Base-by-base conservation (phyloP, 768 basidiomycete species). In the Daedaleopsis nitida region DNA sequence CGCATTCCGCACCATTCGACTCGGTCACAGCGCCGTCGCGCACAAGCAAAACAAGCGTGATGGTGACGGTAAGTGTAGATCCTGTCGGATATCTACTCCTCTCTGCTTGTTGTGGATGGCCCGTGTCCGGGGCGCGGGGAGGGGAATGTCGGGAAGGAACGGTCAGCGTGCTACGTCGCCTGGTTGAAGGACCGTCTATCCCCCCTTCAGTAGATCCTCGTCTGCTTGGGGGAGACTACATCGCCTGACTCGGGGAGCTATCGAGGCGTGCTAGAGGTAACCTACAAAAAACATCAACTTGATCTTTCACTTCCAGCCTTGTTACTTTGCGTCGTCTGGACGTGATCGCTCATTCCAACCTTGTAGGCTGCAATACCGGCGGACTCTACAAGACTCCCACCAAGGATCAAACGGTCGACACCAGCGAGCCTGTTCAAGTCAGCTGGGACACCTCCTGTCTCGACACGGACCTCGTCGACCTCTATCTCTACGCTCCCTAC, bases 381-480 rank as follows among this genome's bases (percentile, higher is more conserved):
- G 83, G 82, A 0, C 84, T 92, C 69, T 89, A 89, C 76, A 79
- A 72, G 39, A 70, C 77, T 8, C 90, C 90, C 0, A 73, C 79
- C 3, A 75, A 77, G 19, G 81, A 80, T 10, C 72, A 78, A 44
- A 72, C 74, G 12, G 61, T 91, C 52, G 75, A 84, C 63, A 76
- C 80, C 1, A 72, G 79, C 11, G 60, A 78, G 12, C 77, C 86
- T 1, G 66, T 92, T 64, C 75, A 78, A 52, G 81, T 92, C 62
- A 66, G 79, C 48, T 92, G 91, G 91, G 80, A 90, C 69, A 72
- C 82, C 0, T 75, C 83, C 38, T 91, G 89, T 72, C 67, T 89
- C 57, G 53, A 69, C 34, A 75, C 83, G 24, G 60, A 68, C 1
- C 75, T 77, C 39, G 77, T 88, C 69, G 89, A 92, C 74, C 87